phyloP scores from a whole-genome alignment of 805 yeast species.

The Metschnikowia proteae region DNA sequence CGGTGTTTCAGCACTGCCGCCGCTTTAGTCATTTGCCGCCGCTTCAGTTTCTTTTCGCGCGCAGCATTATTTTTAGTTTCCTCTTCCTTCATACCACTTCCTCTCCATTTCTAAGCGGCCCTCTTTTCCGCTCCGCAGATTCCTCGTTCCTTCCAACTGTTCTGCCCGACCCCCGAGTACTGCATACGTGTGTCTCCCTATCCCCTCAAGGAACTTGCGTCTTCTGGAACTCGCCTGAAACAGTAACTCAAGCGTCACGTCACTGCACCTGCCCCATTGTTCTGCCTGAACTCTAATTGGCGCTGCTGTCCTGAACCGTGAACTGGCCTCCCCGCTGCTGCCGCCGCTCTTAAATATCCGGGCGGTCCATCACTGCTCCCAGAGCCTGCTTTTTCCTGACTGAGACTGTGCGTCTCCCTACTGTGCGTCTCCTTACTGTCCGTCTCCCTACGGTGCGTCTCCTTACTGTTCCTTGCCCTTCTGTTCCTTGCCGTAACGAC shows the following conservation, averaged over 20 bases:
- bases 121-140: not conserved
- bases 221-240: not conserved
- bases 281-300: not conserved
- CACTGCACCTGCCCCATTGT: not conserved
- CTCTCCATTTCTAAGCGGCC: not conserved
- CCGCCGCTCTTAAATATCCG: not conserved
- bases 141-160: not conserved
- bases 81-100: not conserved
- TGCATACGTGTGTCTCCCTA: not conserved
- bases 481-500: too few relatives aligned
- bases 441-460: too few relatives aligned
- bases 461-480: too few relatives aligned
- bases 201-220: too few relatives aligned
- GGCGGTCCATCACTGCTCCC: too few relatives aligned
- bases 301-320: not conserved
- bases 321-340: not conserved
- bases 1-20: not conserved
- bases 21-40: not conserved
- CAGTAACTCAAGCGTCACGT: not conserved
- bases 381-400: too few relatives aligned
- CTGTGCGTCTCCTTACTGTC: too few relatives aligned
- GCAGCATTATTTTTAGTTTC: conserved; percentile 3
- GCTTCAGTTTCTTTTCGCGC: conserved; percentile 1
- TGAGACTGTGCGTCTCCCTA: too few relatives aligned
- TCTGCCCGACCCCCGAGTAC: not conserved